These are phyloP conservation scores for Silene vulgaris DNA, from an alignment of 179 eudicot species.

Conservation along the genomic window DNA sequence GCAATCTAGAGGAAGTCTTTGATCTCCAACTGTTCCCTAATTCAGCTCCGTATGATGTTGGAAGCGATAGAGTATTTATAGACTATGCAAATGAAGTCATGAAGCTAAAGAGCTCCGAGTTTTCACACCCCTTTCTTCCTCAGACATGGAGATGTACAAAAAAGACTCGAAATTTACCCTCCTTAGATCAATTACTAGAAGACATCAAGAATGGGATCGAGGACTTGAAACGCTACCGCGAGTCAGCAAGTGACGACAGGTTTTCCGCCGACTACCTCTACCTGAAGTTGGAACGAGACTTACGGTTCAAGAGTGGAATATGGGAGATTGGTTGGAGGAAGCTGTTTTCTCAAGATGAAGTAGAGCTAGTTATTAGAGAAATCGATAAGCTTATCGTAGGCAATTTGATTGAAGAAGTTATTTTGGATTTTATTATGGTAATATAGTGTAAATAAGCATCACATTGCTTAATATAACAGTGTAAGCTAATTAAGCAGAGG, in stretches of 20 bases:
- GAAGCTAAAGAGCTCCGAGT: conserved; percentile 27
- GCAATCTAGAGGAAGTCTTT: conserved; percentile 38
- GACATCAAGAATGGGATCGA: conserved; percentile 42
- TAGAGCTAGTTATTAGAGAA: conserved; percentile 36
- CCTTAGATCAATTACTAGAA: conserved; percentile 33
- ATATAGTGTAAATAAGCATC: conserved; percentile 25
- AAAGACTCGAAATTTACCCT: conserved; percentile 15
- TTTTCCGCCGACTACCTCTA: conserved; percentile 25
- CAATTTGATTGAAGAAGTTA: conserved; percentile 40
- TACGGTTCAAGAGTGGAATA: conserved; percentile 27
- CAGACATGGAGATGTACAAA: conserved; percentile 12
- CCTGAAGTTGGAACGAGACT: conserved; percentile 36
- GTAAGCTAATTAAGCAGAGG: conserved; percentile 14
- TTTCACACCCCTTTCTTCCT: conserved; percentile 20
- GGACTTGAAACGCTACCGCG: conserved; percentile 32
- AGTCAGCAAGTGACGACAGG: conserved; percentile 14
- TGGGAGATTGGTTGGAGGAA: conserved; percentile 55
- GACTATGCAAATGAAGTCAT: conserved; percentile 56
- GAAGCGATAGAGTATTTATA: conserved; percentile 26
- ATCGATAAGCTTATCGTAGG: conserved; percentile 44
- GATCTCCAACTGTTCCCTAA: conserved; percentile 24
- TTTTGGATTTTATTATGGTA: conserved; percentile 33
- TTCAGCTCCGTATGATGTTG: conserved; percentile 14
- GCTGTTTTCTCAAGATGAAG: conserved; percentile 34
- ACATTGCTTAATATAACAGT: conserved; percentile 13